Conservation (phyloP, 306 rosid genomes). For the Clitoria ternatea region DNA sequence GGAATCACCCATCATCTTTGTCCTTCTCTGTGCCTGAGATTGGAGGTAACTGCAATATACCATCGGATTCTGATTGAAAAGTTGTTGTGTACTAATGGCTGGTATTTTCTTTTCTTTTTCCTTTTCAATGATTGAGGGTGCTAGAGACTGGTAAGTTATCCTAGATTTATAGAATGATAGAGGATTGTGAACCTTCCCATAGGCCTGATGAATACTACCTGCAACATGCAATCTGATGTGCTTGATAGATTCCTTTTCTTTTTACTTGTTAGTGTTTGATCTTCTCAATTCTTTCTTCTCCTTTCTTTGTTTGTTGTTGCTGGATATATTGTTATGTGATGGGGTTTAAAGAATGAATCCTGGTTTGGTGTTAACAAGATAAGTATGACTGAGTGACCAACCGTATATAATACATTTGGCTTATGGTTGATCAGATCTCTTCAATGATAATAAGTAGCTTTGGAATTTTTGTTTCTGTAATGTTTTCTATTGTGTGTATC, state of each 20-base stretch:
- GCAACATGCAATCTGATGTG: neutral
- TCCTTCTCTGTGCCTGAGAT: constrained; percentile 43
- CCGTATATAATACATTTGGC: neutral
- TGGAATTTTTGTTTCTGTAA: neutral
- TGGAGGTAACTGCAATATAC: constrained; percentile 43
- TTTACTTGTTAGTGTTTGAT: neutral
- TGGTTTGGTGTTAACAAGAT: neutral
- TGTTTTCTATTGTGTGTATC: too few species aligned
- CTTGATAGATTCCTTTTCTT: neutral
- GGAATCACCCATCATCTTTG: constrained; percentile 38
- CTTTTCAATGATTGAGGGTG: neutral
- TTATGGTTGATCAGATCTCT: neutral
- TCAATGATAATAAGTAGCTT: neutral
- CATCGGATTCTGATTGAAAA: neutral
- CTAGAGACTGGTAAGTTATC: neutral
- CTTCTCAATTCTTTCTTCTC: neutral
- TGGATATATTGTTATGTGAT: neutral
- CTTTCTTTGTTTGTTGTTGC: neutral
- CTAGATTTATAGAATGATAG: too few species aligned
- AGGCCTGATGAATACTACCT: too few species aligned
- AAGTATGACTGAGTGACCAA: neutral
- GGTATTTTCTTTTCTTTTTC: neutral
- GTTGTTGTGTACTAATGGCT: neutral
- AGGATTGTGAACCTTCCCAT: too few species aligned
- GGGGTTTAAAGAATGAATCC: neutral